phyloP scores from a whole-genome alignment of 2,329 filamentous ascomycete species.

The Aspergillus awamori region DNA sequence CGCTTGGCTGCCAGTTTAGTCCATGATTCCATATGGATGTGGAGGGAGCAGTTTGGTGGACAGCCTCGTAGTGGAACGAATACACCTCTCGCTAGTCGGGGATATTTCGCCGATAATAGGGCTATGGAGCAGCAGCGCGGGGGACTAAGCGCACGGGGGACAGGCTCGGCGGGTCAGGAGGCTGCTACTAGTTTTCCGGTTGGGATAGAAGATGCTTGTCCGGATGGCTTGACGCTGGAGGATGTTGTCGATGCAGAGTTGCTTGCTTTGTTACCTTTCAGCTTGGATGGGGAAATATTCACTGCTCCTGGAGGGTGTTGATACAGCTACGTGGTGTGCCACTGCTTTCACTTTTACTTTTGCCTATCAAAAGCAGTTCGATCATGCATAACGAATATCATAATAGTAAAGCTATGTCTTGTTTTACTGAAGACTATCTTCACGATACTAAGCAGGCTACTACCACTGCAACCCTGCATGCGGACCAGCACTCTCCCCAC shows the following conservation, averaged over 20 bases:
- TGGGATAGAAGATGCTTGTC: background rate
- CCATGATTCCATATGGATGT: background rate
- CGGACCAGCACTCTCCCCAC: background rate
- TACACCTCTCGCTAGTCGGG: background rate
- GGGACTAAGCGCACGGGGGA: too few relatives aligned
- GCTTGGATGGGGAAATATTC: background rate
- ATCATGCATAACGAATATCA: too few relatives aligned
- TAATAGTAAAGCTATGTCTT: too few relatives aligned
- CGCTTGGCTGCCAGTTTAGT: background rate
- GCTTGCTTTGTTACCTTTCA: background rate
- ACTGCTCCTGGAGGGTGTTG: background rate
- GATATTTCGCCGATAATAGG: background rate
- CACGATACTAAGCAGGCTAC: background rate
- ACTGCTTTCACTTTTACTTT: too few relatives aligned
- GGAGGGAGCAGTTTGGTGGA: background rate
- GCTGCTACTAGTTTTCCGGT: too few relatives aligned
- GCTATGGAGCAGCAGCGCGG: too few relatives aligned
- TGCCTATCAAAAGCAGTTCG: too few relatives aligned
- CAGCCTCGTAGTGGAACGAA: background rate
- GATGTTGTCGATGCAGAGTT: background rate
- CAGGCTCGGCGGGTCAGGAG: too few relatives aligned
- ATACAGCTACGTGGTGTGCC: background rate
- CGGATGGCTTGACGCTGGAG: background rate
- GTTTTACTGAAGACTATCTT: too few relatives aligned
- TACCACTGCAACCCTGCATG: slow-evolving; percentile 4